phyloP scores from a whole-genome alignment of 305 asterid genomes.

The Stenogyne calaminthoides region DNA sequence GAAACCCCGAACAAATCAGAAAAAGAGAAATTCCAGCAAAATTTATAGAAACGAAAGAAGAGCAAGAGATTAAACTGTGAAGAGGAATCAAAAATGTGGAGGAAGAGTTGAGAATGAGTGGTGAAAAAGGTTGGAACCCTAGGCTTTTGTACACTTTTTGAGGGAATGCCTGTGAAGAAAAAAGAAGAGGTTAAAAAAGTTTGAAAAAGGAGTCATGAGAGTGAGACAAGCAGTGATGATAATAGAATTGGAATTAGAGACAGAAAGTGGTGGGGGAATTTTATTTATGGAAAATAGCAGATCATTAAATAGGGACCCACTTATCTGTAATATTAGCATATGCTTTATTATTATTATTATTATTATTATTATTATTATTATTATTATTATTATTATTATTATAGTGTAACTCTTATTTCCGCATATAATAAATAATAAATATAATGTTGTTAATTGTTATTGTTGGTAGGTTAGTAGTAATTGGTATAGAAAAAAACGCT shows the following conservation, averaged over 20 bases:
- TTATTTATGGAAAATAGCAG: background rate
- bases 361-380: too few species aligned
- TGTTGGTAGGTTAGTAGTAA: background rate
- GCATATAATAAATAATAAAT: background rate
- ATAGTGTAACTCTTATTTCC: background rate
- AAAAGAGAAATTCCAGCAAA: background rate
- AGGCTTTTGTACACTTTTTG: constrained; percentile 41
- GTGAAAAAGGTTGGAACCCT: constrained; percentile 54
- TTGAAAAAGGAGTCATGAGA: constrained; percentile 54
- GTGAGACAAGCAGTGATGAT: constrained; percentile 44
- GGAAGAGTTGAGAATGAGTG: constrained; percentile 13
- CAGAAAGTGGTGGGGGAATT: constrained; percentile 25
- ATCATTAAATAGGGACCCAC: constrained; percentile 35
- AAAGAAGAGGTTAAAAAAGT: constrained; percentile 44
- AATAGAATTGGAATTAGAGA: too few species aligned
- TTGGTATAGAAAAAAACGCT: background rate
- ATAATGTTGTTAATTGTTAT: background rate
- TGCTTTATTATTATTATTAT: constrained; percentile 8
- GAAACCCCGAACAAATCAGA: constrained; percentile 24
- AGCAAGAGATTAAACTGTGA: constrained; percentile 26
- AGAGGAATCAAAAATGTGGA: constrained; percentile 29
- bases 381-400: too few species aligned
- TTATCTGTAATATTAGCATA: too few species aligned
- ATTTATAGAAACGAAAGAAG: background rate
- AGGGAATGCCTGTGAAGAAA: constrained; percentile 64